Evolutionary conservation across 768 basidiomycete genomes (phyloP), one percentile per base, ranked within the genome.

Genomic region (Postia placenta): DNA sequence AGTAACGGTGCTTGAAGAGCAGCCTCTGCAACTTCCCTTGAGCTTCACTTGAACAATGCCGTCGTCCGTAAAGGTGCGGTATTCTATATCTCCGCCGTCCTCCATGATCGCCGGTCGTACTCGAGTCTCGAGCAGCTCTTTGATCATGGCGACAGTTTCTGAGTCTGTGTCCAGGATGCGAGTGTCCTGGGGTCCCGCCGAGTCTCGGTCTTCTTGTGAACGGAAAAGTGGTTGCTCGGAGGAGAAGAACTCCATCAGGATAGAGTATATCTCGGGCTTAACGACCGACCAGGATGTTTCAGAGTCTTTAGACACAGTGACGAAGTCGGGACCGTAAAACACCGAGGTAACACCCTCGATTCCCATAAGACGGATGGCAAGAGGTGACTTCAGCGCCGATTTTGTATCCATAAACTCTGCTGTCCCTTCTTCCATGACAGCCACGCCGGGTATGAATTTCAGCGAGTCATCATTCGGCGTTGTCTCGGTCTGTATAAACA

Each of bases 401-500:
- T 85, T 83, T 2, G 87, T 85, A 64, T 95, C 92, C 42, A 96
- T 81, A 66, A 99, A 97, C 67, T 99, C 96, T 5, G 93, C 92
- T 0, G 87, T 88, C 38, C 92, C 92, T 22, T 81, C 79, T 35
- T 79, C 80, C 83, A 96, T 92, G 24, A 99, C 93, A 24, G 82
- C 66, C 20, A 84, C 75, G 0, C 96, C 96, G 1, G 95, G 96
- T 50, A 99, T 92, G 69, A 99, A 99, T 67, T 99, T 98, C 45
- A 99, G 79, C 1, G 94, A 95, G 64, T 97, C 92, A 26, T 92
- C 90, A 65, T 99, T 99, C 0, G 96, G 96, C 0, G 96, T 99
- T 9, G 84, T 81, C 69, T 97, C 94, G 4, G 95, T 98, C 69
- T 99, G 96, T 49, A 98, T 96, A 72, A 98, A 98, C 94, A 97